A percentile compares a stretch with the other conserved stretches of the same genome.
These are phyloP conservation scores for Phaeosphaeria sp. DNA, from an alignment of 2,329 filamentous ascomycete genomes.

Conservation along the genomic window DNA sequence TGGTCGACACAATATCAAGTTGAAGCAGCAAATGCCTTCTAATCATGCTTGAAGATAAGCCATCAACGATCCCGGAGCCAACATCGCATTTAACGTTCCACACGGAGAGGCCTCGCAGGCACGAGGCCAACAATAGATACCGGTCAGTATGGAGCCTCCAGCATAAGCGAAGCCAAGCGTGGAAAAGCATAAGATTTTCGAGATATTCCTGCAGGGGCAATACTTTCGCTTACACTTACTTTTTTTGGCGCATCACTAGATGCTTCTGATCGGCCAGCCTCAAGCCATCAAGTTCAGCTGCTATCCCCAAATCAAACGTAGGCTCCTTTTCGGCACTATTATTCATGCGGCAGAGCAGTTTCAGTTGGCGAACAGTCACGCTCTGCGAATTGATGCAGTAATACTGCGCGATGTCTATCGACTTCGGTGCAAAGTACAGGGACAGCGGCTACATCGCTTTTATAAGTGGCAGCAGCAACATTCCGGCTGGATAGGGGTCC, in stretches of 20 bases:
- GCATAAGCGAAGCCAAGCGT: constrained; percentile 5
- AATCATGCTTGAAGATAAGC: too few relatives aligned
- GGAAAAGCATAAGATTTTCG: constrained; percentile 1
- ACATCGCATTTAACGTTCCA: too few relatives aligned
- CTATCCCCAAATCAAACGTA: constrained; percentile 1
- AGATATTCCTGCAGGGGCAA: constrained; percentile 5
- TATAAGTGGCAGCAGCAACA: neutral
- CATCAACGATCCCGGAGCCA: too few relatives aligned
- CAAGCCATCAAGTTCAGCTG: constrained; percentile 12
- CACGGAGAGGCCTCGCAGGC: neutral
- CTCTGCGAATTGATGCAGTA: neutral
- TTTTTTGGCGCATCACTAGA: neutral
- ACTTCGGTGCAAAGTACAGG: neutral
- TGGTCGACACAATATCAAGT: too few relatives aligned
- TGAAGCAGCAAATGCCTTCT: too few relatives aligned
- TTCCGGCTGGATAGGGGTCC: neutral
- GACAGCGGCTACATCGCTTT: neutral
- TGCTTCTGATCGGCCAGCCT: constrained; percentile 6
- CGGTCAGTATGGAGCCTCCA: neutral
- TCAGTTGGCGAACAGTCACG: constrained; percentile 2
- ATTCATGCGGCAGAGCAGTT: constrained; percentile 7
- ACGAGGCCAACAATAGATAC: neutral
- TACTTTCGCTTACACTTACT: constrained; percentile 3
- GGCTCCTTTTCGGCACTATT: constrained; percentile 2
- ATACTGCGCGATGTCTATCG: too few relatives aligned